Evolutionary conservation across 192 early-diverging fungal genomes (phyloP), one percentile per base, ranked within the genome.

Genomic region (Haplosporangium gracile): DNA sequence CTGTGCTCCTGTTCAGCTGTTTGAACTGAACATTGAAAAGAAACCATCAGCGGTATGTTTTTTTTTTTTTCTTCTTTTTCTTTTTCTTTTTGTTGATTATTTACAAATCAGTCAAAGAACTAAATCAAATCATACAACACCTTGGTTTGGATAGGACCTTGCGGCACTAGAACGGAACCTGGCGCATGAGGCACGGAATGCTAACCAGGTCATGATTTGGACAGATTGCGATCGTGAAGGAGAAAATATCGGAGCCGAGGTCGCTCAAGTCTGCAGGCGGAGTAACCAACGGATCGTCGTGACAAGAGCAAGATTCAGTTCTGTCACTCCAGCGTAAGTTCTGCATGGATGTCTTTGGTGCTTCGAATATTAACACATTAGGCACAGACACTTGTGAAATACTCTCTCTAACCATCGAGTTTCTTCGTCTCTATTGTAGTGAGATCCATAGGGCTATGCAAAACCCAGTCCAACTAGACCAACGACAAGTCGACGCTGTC

Each of bases 211-310:
- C 43, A 93, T 98, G 63, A 99, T 99, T 65, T 99, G 98, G 98
- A 99, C 98, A 7, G 98, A 99, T 92, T 99, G 98, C 79, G 98
- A 99, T 91, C 93, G 95, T 13, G 97, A 99, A 89, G 98, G 98
- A 39, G 98, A 99, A 78, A 93, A 93, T 47, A 99, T 99, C 77
- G 98, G 98, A 20, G 83, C 88, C 16, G 98, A 99, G 74, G 92
- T 97, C 24, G 93, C 89, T 0, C 87, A 90, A 9, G 89, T 98
- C 0, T 97, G 97, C 72, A 80, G 82, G 9, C 49, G 74, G 16
- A 90, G 87, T 0, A 97, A 98, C 75, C 87, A 89, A 29, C 75
- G 91, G 9, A 91, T 99, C 13, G 42, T 78, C 15, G 95, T 99
- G 8, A 91, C 90, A 85, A 89, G 98, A 51, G 98, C 98, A 11